Base-by-base conservation (phyloP, 177 flowering plant genomes). In the Vitis hybrid region DNA sequence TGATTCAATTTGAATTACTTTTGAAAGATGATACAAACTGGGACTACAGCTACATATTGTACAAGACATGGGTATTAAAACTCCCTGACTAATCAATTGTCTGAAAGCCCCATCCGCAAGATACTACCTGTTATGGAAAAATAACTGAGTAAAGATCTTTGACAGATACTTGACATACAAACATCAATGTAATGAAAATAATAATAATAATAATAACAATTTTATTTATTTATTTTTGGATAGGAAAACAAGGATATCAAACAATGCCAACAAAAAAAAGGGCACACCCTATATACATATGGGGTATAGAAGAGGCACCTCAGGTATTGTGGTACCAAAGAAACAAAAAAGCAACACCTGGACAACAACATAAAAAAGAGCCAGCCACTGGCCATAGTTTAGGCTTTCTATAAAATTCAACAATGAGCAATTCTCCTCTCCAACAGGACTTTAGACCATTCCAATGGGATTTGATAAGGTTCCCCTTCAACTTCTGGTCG, bases 41-140 rank as follows among this genome's bases (percentile, higher is more conserved):
- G 14, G 56, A 57, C 67, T 64, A 57, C 15, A 45, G 48, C 68
- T 56, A 69, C 65, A 69, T 50, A 64, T 71, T 23, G 48, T 56
- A 71, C 68, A 71, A 45, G 48, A 64, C 48, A 14, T 13, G 67
- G 48, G 61, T 52, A 40, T 40, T 17, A 19, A 12, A 19, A 63
- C 30, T 23, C 56, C 67, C 62, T 50, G 32, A 49, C 48, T 70
- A 50, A 52, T 52, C 65, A 34, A 17, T 26, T 23, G 23, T 67
- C 49, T 34, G 52, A 12, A 1, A 7, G 13, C 7, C 67, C 18
- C 72, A 70, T 40, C 57, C 26, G 60, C 19, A 18, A 57, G 40
- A 62, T 2, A 52, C 18, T 32, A 62, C 72, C 72, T 70, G 72
- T 61, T 60, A 9, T 17, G 14, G 45, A 55, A 56, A 64, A n/a